phyloP scores from a whole-genome alignment of 129 eudicot species.

The Chrysanthemum lavandulifolium region DNA sequence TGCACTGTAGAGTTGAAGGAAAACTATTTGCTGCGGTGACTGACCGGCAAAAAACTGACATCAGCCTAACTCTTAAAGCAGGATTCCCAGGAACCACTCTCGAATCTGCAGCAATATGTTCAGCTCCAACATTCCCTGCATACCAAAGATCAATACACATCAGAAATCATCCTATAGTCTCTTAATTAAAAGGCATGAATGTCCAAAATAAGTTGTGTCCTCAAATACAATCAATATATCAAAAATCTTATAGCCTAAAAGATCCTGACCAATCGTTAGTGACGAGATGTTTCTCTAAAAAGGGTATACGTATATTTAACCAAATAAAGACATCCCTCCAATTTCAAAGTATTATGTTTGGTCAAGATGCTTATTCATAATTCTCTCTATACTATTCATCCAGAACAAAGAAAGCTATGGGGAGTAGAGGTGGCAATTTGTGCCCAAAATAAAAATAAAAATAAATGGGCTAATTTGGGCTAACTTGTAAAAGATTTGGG shows the following conservation, averaged over 20 bases:
- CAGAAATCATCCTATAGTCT: conserved; percentile 16
- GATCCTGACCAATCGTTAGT: conserved; percentile 11
- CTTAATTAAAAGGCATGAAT: conserved; percentile 13
- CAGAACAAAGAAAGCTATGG: neutral
- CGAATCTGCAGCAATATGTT: conserved; percentile 60
- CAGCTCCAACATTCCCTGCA: conserved; percentile 75
- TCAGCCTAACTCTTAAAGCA: conserved; percentile 64
- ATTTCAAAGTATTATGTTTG: neutral
- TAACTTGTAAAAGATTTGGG: no score
- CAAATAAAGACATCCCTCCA: conserved; percentile 1
- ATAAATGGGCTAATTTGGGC: no score
- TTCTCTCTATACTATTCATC: conserved; percentile 13
- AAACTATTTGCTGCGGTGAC: conserved; percentile 88
- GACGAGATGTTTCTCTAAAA: conserved; percentile 10
- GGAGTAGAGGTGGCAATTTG: no score
- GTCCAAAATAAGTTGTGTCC: neutral
- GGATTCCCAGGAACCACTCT: conserved; percentile 77
- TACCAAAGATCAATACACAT: conserved; percentile 18
- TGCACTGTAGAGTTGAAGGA: conserved; percentile 94
- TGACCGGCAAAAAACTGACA: conserved; percentile 89
- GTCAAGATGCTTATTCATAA: conserved; percentile 5
- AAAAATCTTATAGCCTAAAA: conserved; percentile 14
- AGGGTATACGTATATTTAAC: neutral
- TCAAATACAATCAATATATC: conserved; percentile 17
- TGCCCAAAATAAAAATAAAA: no score